These are phyloP conservation scores for Leccinum boreale DNA, from an alignment of 768 basidiomycete genomes.

Conservation along the genomic window DNA sequence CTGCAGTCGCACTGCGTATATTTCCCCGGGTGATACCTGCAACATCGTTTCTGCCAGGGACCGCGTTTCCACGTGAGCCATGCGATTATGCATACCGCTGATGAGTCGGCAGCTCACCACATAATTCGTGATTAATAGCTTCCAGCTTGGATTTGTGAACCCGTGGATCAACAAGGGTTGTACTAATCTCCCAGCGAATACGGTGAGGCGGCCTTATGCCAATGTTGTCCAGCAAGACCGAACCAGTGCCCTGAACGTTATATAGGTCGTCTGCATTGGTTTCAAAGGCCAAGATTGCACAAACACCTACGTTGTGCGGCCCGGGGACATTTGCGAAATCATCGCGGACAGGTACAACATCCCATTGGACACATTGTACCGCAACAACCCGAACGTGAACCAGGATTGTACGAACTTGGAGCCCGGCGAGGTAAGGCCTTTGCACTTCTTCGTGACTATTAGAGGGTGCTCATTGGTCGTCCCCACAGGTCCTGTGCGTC, in stretches of 20 bases:
- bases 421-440: neutral
- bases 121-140: constrained; percentile 30
- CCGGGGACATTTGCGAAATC: neutral
- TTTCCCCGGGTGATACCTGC: neutral
- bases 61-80: neutral
- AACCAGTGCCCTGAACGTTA: neutral
- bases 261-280: constrained; percentile 53
- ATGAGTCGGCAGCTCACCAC: neutral
- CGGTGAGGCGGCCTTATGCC: constrained; percentile 22
- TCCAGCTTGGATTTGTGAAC: constrained; percentile 59
- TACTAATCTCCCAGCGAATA: too few species aligned
- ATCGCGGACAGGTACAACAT: neutral
- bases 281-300: constrained; percentile 51
- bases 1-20: neutral
- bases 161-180: constrained; percentile 30
- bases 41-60: neutral
- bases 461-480: neutral
- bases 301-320: neutral
- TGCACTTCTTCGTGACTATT: neutral
- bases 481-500: neutral
- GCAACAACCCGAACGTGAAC: neutral
- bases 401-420: neutral
- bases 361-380: neutral
- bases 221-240: neutral
- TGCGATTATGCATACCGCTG: neutral